phyloP scores from a whole-genome alignment of 257 asterid genomes.

The Plantago major region DNA sequence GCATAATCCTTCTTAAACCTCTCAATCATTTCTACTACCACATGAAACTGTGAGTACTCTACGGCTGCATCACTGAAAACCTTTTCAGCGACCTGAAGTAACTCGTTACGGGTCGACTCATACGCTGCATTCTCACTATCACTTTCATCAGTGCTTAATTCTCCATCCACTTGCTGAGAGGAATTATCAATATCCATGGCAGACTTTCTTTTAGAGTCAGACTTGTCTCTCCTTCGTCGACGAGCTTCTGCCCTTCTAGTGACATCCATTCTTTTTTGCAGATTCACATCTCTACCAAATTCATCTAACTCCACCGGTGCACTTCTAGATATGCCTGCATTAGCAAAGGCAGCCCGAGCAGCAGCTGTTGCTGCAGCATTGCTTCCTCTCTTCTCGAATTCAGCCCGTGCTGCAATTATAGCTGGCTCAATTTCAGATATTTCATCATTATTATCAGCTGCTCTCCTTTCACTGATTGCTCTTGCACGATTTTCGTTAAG shows the following conservation, averaged over 20 bases:
- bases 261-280: slow-evolving; percentile 74
- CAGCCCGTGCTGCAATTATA: slow-evolving; percentile 62
- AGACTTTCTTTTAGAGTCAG: slow-evolving; percentile 61
- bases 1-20: slow-evolving; percentile 79
- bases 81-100: slow-evolving; percentile 76
- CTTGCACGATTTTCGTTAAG: slow-evolving; percentile 86
- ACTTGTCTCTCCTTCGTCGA: slow-evolving; percentile 52
- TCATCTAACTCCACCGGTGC: slow-evolving; percentile 81
- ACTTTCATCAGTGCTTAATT: slow-evolving; percentile 95
- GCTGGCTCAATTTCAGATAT: slow-evolving; percentile 75
- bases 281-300: slow-evolving; percentile 76
- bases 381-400: slow-evolving; percentile 55
- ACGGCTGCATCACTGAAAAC: slow-evolving; percentile 84
- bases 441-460: slow-evolving; percentile 79
- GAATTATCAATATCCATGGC: slow-evolving; percentile 45
- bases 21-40: slow-evolving; percentile 68
- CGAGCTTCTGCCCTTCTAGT: slow-evolving; percentile 73
- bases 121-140: slow-evolving; percentile 82
- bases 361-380: slow-evolving; percentile 54
- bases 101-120: slow-evolving; percentile 63
- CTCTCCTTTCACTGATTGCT: slow-evolving; percentile 69
- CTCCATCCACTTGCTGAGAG: slow-evolving; percentile 75
- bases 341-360: slow-evolving; percentile 55
- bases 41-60: slow-evolving; percentile 70
- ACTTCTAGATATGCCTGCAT: slow-evolving; percentile 49